Conservation (phyloP, 352 stramenopile genomes). For the Saprolegnia parasitica region DNA sequence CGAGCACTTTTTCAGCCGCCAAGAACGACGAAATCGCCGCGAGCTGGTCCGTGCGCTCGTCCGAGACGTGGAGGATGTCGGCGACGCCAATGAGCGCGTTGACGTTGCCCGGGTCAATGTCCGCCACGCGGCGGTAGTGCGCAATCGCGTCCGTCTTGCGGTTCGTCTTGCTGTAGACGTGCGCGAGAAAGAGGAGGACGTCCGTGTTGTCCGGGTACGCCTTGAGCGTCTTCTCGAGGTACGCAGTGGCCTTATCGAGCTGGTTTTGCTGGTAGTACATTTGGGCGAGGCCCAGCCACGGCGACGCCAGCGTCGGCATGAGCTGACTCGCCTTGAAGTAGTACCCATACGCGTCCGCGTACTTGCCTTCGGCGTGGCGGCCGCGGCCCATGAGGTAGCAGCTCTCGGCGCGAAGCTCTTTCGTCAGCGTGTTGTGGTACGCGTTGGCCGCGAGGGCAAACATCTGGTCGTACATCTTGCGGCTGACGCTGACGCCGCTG, state of each 20-base stretch:
- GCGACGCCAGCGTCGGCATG: constrained; percentile 83
- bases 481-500: constrained; percentile 54
- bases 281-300: constrained; percentile 82
- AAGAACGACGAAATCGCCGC: constrained; percentile 87
- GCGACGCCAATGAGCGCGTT: constrained; percentile 78
- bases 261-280: constrained; percentile 89
- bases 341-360: constrained; percentile 94
- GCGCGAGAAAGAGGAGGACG: constrained; percentile 70
- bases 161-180: constrained; percentile 76
- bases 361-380: constrained; percentile 91
- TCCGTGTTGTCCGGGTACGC: constrained; percentile 85
- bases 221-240: constrained; percentile 87
- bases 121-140: constrained; percentile 73
- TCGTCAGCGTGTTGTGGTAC: constrained; percentile 85
- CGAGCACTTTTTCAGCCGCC: constrained; percentile 82
- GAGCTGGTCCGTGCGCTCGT: constrained; percentile 84
- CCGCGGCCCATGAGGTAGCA: constrained; percentile 95
- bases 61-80: constrained; percentile 68
- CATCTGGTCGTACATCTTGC: constrained; percentile 90
- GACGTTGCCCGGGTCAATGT: constrained; percentile 80
- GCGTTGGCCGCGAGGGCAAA: constrained; percentile 82
- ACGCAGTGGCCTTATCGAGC: constrained; percentile 72
- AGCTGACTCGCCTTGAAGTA: constrained; percentile 92
- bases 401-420: constrained; percentile 93
- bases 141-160: constrained; percentile 79